These are phyloP conservation scores for Boletellus sp. DNA, from an alignment of 768 basidiomycete genomes.

Conservation along the genomic window DNA sequence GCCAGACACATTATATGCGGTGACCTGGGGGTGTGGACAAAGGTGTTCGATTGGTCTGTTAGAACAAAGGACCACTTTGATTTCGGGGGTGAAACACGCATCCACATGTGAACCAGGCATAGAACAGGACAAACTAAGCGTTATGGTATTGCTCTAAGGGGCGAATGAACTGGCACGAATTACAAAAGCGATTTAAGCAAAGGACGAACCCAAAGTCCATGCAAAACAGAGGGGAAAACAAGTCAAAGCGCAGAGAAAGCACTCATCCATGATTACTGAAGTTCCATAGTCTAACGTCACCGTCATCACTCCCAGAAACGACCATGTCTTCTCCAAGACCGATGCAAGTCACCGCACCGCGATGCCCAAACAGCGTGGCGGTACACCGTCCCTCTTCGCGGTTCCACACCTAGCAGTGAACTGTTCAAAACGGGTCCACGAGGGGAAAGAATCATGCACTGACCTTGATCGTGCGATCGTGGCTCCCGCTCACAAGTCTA, in stretches of 20 bases:
- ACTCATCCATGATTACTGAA: constrained; percentile 39
- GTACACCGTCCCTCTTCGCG: constrained; percentile 84
- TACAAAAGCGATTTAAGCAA: constrained; percentile 7
- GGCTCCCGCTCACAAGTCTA: constrained; percentile 87
- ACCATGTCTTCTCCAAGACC: constrained; percentile 93
- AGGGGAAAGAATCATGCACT: constrained; percentile 18
- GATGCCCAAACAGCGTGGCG: constrained; percentile 88
- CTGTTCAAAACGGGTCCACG: background rate
- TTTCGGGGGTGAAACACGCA: background rate
- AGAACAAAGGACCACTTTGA: constrained; percentile 5
- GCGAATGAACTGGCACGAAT: background rate
- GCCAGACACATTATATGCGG: constrained; percentile 14
- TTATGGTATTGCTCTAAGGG: no score
- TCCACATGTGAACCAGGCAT: background rate
- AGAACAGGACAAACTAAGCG: background rate
- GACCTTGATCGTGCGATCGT: constrained; percentile 97
- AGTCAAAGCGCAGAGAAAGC: background rate
- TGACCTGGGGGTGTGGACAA: constrained; percentile 7
- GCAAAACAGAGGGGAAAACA: background rate
- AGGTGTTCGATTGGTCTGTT: constrained; percentile 5
- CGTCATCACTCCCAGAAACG: constrained; percentile 93
- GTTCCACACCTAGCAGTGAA: constrained; percentile 74
- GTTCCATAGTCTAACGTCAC: constrained; percentile 82
- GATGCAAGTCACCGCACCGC: constrained; percentile 89
- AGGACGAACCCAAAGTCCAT: background rate